Evolutionary conservation across 768 basidiomycete genomes (phyloP), one percentile per base, ranked within the genome.

Genomic region (Rossbeevera mucosa): DNA sequence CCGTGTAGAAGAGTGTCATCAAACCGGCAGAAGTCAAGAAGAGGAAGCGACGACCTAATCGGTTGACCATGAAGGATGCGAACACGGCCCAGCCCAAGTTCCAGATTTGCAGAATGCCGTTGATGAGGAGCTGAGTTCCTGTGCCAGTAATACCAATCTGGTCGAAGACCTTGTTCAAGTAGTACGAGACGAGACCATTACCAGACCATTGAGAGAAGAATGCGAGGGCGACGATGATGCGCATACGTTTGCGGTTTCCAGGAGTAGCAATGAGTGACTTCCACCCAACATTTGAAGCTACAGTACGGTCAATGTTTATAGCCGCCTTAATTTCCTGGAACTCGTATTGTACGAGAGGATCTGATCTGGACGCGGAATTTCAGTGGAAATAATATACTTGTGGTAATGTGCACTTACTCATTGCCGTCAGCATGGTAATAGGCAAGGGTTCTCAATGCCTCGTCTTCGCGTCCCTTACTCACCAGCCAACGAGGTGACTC

Each of bases 161-260:
- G 55, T 76, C 67, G 67, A 92, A 82, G 47, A 91, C 83, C 67
- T 79, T 76, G 71, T 76, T 84, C 62, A 91, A 80, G 74, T 91
- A 91, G 76, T 85, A 90, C 7, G 86, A 88, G 47, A 88, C 84
- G 49, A 91, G 83, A 63, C 88, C 88, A 61, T 90, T 90, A 13
- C 87, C 88, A 9, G 86, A 89, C 88, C 87, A 90, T 60, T 88
- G 86, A 2, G 87, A 89, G 78, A 91, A 89, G 78, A 86, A 86
- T 44, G 86, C 87, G 50, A 91, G 73, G 44, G 84, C 85, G 56
- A 87, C 65, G 66, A 91, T 86, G 67, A 91, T 86, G 50, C 78
- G 71, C 77, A 91, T 78, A 52, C 91, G 87, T 68, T 75, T 83
- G 57, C 80, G 74, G 77, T 92, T 92, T 47, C 88, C 90, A 25